These are phyloP conservation scores for Hanseniaspora jakobsenii DNA, from an alignment of 805 yeast species.

Conservation along the genomic window DNA sequence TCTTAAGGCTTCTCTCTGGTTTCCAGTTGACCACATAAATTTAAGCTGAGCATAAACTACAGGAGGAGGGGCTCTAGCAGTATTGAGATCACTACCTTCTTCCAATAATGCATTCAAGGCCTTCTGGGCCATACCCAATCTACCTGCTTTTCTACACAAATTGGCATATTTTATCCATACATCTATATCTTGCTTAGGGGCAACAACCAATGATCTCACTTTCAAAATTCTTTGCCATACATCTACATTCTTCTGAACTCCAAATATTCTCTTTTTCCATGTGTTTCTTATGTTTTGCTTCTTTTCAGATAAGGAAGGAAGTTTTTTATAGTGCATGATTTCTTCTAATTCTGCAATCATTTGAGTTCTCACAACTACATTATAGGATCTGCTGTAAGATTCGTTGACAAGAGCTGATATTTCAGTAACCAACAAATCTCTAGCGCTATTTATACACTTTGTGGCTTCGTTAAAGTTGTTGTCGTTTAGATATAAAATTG, in stretches of 20 bases:
- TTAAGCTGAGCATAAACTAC: constrained; percentile 95
- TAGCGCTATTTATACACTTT: constrained; percentile 65
- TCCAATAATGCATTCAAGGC: constrained; percentile 70
- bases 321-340: constrained; percentile 73
- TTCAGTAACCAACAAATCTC: constrained; percentile 84
- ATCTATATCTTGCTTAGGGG: constrained; percentile 92
- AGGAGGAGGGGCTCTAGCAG: constrained; percentile 85
- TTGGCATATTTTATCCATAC: constrained; percentile 98
- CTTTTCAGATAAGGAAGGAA: constrained; percentile 78
- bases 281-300: constrained; percentile 71
- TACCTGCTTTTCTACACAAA: constrained; percentile 83
- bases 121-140: constrained; percentile 85
- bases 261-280: constrained; percentile 84
- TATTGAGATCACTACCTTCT: constrained; percentile 48
- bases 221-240: constrained; percentile 96
- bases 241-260: constrained; percentile 94
- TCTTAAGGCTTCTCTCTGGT: constrained; percentile 70
- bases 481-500: constrained; percentile 73
- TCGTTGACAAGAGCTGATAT: constrained; percentile 89
- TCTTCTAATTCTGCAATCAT: constrained; percentile 96
- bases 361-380: constrained; percentile 91
- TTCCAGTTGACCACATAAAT: constrained; percentile 94
- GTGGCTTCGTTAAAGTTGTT: constrained; percentile 76
- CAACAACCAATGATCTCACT: constrained; percentile 82
- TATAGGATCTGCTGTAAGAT: constrained; percentile 91